Evolutionary conservation across 257 asterid species (phyloP).

Genomic region (Vinca minor): DNA sequence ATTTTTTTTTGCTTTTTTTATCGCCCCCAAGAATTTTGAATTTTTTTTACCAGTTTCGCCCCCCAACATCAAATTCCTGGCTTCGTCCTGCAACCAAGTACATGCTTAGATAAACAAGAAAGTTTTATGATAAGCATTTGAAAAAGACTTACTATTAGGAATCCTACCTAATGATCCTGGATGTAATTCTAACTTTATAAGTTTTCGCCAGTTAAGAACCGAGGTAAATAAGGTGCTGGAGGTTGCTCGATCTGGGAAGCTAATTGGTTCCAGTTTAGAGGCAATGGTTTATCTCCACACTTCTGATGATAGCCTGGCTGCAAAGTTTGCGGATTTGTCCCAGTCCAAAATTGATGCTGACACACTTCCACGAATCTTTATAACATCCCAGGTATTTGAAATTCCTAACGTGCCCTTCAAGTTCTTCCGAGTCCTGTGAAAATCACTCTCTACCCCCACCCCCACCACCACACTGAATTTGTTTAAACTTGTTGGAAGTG

Average conservation of each 20-base stretch:
- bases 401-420: neutral
- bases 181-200: constrained; percentile 2
- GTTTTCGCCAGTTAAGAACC: constrained; percentile 66
- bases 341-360: constrained; percentile 66
- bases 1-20: no score
- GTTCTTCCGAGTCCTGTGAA: neutral
- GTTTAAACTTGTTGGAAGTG: neutral
- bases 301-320: constrained; percentile 43
- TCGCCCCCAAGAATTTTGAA: no score
- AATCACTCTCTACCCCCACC: neutral
- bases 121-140: neutral
- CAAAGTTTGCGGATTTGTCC: constrained; percentile 42
- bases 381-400: constrained; percentile 78
- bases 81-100: no score
- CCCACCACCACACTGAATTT: no score
- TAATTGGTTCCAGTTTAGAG: constrained; percentile 92
- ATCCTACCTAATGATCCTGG: no score
- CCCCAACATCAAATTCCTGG: no score
- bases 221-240: constrained; percentile 99
- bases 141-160: neutral
- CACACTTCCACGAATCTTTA: constrained; percentile 65
- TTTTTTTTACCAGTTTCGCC: no score
- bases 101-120: neutral
- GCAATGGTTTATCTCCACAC: constrained; percentile 75
- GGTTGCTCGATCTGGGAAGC: constrained; percentile 64